Conservation (phyloP, 2,329 filamentous ascomycete genomes). For the Monosporascus sp. region DNA sequence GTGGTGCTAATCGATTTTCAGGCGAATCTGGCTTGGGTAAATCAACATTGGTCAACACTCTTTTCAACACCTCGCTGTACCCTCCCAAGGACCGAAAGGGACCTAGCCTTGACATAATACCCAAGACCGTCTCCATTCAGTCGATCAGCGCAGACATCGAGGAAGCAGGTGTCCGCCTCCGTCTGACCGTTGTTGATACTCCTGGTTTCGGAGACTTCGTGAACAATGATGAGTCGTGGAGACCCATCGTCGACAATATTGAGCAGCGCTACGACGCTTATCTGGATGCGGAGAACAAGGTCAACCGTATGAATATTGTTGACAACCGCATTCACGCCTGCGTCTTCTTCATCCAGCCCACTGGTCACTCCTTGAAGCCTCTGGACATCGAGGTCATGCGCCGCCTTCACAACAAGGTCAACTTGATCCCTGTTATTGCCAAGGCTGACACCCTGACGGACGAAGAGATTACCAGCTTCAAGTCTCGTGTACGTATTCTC, state of each 20-base stretch:
- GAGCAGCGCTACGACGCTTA: slow-evolving; percentile 98
- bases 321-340: slow-evolving; percentile 99
- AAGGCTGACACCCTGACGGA: slow-evolving; percentile 98
- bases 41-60: slow-evolving; percentile 96
- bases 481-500: slow-evolving; percentile 72
- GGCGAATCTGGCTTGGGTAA: slow-evolving; percentile 99
- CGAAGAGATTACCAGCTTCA: slow-evolving; percentile 91
- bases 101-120: slow-evolving; percentile 94
- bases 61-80: slow-evolving; percentile 99
- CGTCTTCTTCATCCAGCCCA: slow-evolving; percentile 99
- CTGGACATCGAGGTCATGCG: slow-evolving; percentile 99
- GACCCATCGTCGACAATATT: slow-evolving; percentile 98
- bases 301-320: slow-evolving; percentile 99
- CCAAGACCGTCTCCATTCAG: slow-evolving; percentile 94
- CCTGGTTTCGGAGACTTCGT: slow-evolving; percentile 98
- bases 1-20: slow-evolving; percentile 31
- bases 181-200: slow-evolving; percentile 94
- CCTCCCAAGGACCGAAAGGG: slow-evolving; percentile 98
- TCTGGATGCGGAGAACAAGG: slow-evolving; percentile 98
- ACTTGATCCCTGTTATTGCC: slow-evolving; percentile 97
- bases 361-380: slow-evolving; percentile 95
- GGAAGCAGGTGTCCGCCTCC: slow-evolving; percentile 94
- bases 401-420: slow-evolving; percentile 99
- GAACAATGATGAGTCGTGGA: slow-evolving; percentile 99
- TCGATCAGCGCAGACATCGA: slow-evolving; percentile 96